Evolutionary conservation across 2,329 filamentous ascomycete species (phyloP).

Genomic region (Neopestalotiopsis sp.): DNA sequence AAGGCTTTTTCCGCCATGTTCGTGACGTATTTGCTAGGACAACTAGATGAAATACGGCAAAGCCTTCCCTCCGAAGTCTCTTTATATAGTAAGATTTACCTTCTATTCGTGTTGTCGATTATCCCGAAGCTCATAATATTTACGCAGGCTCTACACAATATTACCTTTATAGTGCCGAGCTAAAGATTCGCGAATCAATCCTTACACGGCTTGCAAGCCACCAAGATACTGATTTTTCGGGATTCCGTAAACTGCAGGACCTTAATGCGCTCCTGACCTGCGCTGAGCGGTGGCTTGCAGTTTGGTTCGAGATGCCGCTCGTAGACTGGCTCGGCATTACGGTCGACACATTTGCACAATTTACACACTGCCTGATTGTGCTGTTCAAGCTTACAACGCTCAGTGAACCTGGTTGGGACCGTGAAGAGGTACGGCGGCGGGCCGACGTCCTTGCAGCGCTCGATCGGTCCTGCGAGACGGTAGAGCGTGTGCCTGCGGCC

Average conservation of each 20-base stretch:
- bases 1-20: slow-evolving; percentile 15
- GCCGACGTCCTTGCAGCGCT: slow-evolving; percentile 28
- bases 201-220: slow-evolving; percentile 16
- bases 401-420: slow-evolving; percentile 29
- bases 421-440: slow-evolving; percentile 25
- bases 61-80: background rate
- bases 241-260: slow-evolving; percentile 27
- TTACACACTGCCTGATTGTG: slow-evolving; percentile 29
- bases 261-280: slow-evolving; percentile 24
- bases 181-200: slow-evolving; percentile 26
- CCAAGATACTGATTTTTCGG: background rate
- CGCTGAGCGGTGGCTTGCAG: slow-evolving; percentile 25
- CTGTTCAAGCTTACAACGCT: slow-evolving; percentile 30
- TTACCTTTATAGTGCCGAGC: slow-evolving; percentile 27
- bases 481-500: slow-evolving; percentile 20
- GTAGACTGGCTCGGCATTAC: slow-evolving; percentile 25
- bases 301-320: slow-evolving; percentile 23
- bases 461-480: slow-evolving; percentile 22
- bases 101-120: background rate
- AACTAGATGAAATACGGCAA: no score
- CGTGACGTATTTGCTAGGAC: no score
- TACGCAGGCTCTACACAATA: slow-evolving; percentile 23
- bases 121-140: background rate
- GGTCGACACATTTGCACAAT: slow-evolving; percentile 29
- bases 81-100: background rate